These are phyloP conservation scores for Rhodomyrtus tomentosa DNA, from an alignment of 345 rosid genomes.

Conservation along the genomic window DNA sequence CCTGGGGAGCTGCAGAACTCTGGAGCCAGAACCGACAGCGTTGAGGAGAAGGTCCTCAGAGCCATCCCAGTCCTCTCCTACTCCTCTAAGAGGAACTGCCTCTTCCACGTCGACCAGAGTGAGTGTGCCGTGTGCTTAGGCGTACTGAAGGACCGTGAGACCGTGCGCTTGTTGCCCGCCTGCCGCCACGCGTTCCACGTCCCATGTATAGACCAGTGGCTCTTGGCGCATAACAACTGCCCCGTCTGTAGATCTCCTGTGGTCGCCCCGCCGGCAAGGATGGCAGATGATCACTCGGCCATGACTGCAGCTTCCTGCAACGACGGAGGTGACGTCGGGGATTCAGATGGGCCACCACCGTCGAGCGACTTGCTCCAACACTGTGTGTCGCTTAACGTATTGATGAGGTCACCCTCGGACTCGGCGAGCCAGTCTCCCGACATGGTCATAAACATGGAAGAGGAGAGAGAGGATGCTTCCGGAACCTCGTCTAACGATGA, in stretches of 20 bases:
- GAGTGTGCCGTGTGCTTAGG: conserved; percentile 51
- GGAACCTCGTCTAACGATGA: background rate
- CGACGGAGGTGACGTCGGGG: background rate
- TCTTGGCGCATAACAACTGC: conserved; percentile 41
- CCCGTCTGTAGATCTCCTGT: conserved; percentile 50
- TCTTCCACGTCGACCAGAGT: conserved; percentile 3
- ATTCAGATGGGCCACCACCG: background rate
- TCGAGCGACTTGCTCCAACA: background rate
- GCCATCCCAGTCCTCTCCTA: conserved; percentile 24
- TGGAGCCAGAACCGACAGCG: conserved; percentile 1
- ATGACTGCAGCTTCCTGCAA: background rate
- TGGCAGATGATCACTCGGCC: background rate
- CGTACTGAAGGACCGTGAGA: conserved; percentile 34
- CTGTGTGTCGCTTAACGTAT: background rate
- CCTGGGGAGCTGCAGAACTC: background rate
- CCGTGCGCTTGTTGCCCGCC: conserved; percentile 46
- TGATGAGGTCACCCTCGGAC: background rate
- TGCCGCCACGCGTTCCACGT: conserved; percentile 71
- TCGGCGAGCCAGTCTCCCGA: background rate
- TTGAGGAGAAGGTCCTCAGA: conserved; percentile 19
- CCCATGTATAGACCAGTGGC: conserved; percentile 63
- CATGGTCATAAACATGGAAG: conserved; percentile 3
- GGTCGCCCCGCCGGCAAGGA: background rate
- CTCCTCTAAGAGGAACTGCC: background rate
- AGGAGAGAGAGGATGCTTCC: background rate